Evolutionary conservation across 139 green algal species (phyloP).

Genomic region (Nannochloris sp.): DNA sequence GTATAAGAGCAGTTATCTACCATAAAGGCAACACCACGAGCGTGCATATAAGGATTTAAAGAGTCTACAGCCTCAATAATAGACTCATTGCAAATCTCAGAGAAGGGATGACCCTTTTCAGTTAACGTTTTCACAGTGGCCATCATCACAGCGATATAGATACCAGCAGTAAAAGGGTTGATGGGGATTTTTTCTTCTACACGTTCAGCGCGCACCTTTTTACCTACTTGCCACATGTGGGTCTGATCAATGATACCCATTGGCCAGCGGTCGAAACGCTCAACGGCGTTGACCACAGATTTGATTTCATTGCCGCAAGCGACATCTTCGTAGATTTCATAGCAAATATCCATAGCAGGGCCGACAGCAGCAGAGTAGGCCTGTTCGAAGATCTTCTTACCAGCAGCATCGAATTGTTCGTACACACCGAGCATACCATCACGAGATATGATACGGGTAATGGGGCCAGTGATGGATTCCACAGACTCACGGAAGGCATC

Average conservation of each 20-base stretch:
- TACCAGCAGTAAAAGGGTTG: slow-evolving; percentile 98
- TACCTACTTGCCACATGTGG: slow-evolving; percentile 93
- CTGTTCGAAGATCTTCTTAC: slow-evolving; percentile 81
- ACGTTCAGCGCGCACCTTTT: slow-evolving; percentile 71
- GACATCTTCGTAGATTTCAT: slow-evolving; percentile 98
- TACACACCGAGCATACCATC: slow-evolving; percentile 97
- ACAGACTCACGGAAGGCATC: slow-evolving; percentile 94
- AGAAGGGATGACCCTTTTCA: slow-evolving; percentile 94
- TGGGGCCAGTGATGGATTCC: slow-evolving; percentile 96
- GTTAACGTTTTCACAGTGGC: slow-evolving; percentile 83
- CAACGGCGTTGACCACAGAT: slow-evolving; percentile 86
- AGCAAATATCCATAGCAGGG: slow-evolving; percentile 95
- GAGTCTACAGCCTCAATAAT: slow-evolving; percentile 85
- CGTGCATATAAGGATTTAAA: slow-evolving; percentile 99
- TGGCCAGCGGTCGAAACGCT: slow-evolving; percentile 90
- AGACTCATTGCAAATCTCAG: slow-evolving; percentile 98
- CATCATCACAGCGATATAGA: slow-evolving; percentile 99
- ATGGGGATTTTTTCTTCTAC: slow-evolving; percentile 86
- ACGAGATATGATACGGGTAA: slow-evolving; percentile 88
- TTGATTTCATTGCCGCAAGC: slow-evolving; percentile 97
- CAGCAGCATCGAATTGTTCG: slow-evolving; percentile 67
- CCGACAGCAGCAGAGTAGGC: slow-evolving; percentile 84
- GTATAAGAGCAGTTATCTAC: slow-evolving; percentile 99
- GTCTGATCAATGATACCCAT: slow-evolving; percentile 99
- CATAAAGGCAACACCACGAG: slow-evolving; percentile 98